These are phyloP conservation scores for Aristolochia fimbriata DNA, from an alignment of 164 flowering plant species.

Conservation along the genomic window DNA sequence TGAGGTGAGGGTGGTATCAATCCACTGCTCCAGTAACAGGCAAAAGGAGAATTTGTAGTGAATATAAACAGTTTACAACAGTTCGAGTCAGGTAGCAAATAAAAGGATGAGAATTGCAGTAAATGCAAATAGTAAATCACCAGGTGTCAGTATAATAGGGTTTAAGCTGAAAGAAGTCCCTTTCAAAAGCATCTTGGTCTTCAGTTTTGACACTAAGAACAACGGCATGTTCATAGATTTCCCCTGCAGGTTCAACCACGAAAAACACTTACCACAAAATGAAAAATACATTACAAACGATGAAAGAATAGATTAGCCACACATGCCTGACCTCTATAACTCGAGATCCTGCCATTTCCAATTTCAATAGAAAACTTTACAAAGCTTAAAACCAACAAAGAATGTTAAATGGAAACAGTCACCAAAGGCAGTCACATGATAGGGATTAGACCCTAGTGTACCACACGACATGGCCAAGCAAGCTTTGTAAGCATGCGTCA, in stretches of 20 bases:
- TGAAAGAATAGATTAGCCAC: not conserved
- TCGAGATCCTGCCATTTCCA: too few species aligned
- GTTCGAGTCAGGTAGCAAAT: too few species aligned
- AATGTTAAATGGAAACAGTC: too few species aligned
- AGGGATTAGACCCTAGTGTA: too few species aligned
- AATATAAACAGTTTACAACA: too few species aligned
- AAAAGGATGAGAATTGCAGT: not conserved
- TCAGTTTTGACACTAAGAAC: conserved; percentile 77
- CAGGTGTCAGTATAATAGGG: conserved; percentile 90
- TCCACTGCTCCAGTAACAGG: conserved; percentile 38
- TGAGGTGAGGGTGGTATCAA: conserved; percentile 27
- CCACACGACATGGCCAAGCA: too few species aligned
- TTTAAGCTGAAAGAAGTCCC: conserved; percentile 89
- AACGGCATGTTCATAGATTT: conserved; percentile 92
- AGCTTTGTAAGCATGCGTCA: too few species aligned
- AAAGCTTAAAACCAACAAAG: too few species aligned
- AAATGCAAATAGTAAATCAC: conserved; percentile 10
- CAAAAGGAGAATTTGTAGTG: not conserved
- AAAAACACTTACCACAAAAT: not conserved
- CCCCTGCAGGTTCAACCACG: conserved; percentile 34
- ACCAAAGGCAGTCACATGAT: too few species aligned
- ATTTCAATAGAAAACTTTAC: too few species aligned
- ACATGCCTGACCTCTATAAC: too few species aligned
- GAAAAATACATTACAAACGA: not conserved
- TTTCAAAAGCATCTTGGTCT: conserved; percentile 94